Percentiles rank a stretch among this genome's conserved stretches.
Evolutionary conservation across 768 basidiomycete genomes (phyloP).

Genomic region (Mycena sanguinolenta): DNA sequence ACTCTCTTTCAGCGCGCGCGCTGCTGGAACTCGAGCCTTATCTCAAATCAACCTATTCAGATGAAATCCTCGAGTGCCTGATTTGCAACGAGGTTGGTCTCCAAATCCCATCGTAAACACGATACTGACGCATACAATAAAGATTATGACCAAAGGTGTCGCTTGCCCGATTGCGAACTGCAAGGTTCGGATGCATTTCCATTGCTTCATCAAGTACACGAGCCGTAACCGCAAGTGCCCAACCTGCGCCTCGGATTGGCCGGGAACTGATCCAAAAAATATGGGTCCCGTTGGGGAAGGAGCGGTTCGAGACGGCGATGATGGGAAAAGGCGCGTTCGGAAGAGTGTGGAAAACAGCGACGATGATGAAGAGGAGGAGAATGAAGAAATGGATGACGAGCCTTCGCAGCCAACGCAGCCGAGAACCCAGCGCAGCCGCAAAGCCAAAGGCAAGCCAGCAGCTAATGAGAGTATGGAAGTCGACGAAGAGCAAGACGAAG

Average conservation of each 20-base stretch:
- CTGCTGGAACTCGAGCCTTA: conserved; percentile 82
- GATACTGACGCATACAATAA: conserved; percentile 4
- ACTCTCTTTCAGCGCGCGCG: conserved; percentile 81
- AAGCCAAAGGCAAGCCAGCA: conserved; percentile 42
- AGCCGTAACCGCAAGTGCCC: conserved; percentile 64
- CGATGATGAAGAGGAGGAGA: conserved; percentile 58
- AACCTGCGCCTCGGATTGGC: conserved; percentile 72
- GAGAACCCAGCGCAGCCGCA: conserved; percentile 44
- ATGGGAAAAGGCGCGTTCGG: conserved; percentile 53
- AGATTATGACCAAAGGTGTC: conserved; percentile 80
- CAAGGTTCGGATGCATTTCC: conserved; percentile 71
- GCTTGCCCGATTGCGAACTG: conserved; percentile 75
- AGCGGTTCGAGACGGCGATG: conserved; percentile 74
- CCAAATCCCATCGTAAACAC: neutral
- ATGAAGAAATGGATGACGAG: conserved; percentile 39
- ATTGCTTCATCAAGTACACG: conserved; percentile 71
- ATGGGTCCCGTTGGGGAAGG: conserved; percentile 76
- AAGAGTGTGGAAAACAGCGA: conserved; percentile 55
- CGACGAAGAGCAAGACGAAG: conserved; percentile 55
- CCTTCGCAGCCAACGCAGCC: conserved; percentile 47
- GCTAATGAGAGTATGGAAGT: conserved; percentile 56
- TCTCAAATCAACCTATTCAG: conserved; percentile 78
- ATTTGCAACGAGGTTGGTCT: conserved; percentile 79
- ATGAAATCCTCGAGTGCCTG: conserved; percentile 79
- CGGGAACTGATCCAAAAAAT: conserved; percentile 56